phyloP scores from a whole-genome alignment of 2,329 filamentous ascomycete genomes.

The Colletotrichum caudatum region DNA sequence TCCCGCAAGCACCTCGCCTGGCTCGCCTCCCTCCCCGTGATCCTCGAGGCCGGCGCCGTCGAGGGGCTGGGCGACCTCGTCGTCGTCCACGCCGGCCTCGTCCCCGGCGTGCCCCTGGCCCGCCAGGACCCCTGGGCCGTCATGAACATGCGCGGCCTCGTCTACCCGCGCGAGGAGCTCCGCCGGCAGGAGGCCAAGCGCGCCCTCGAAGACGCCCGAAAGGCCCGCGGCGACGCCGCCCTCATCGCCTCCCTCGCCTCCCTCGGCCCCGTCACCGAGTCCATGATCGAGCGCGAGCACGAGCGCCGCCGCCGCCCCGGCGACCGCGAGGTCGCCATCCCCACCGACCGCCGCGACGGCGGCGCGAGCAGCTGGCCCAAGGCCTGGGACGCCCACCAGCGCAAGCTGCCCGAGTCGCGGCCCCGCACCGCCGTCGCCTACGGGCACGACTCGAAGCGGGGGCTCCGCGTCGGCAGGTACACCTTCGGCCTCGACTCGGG shows the following conservation, averaged over 20 bases:
- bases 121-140: constrained; percentile 81
- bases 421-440: constrained; percentile 79
- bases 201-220: constrained; percentile 36
- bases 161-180: constrained; percentile 61
- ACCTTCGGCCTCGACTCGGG: constrained; percentile 88
- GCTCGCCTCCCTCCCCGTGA: constrained; percentile 80
- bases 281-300: constrained; percentile 41
- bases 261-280: constrained; percentile 31
- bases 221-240: constrained; percentile 34
- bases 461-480: constrained; percentile 72
- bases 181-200: constrained; percentile 52
- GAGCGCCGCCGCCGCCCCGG: constrained; percentile 37
- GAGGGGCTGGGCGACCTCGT: constrained; percentile 64
- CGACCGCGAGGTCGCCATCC: constrained; percentile 51
- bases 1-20: constrained; percentile 72
- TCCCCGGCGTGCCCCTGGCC: constrained; percentile 78
- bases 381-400: constrained; percentile 67
- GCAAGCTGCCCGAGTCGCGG: constrained; percentile 46
- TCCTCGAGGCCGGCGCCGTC: constrained; percentile 77
- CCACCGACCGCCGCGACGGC: constrained; percentile 62
- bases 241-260: too few species aligned
- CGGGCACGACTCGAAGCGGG: constrained; percentile 84
- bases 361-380: constrained; percentile 75
- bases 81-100: constrained; percentile 87
- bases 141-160: constrained; percentile 92